Evolutionary conservation across 176 grass and related monocot genomes (phyloP), one percentile per base, ranked within the genome.

Genomic region (Leersia perrieri): DNA sequence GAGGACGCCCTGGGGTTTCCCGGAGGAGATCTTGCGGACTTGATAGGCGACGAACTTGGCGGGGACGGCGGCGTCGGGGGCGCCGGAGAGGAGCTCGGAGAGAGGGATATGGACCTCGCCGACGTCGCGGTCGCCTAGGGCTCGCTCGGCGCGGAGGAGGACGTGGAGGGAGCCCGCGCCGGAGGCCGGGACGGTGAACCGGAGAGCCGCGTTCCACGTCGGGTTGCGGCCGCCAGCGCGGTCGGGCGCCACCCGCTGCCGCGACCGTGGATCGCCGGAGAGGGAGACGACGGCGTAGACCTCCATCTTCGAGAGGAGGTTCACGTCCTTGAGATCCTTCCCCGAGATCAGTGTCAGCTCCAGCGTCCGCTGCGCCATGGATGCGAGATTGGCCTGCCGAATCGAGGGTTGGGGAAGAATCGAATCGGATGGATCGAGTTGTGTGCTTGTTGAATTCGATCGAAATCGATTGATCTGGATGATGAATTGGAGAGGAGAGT

Each of bases 311-410:
- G 88, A 87, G 10, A 99, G 13, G 29, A 99, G 45, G 73, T 93
- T 99, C 9, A 99, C 84, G 9, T 91, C 75, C 73, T 91, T 95
- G 30, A 95, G 93, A 68, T 88, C 96, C 90, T 95, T 99, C 11
- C 73, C 89, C 5, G 93, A 95, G 68, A 93, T 93, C 73, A 93
- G 68, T 58, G 84, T 95, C 60, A 99, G 66, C 27, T 95, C 96
- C 3, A 99, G 82, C 16, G 79, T 62, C 68, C 90, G 35, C 71
- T 84, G 76, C 35, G 86, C 87, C 96, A 95, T 95, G 81, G 78
- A 11, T 25, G 2, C 25, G 6, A 14, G 34, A 30, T 38, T 51
- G 11, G 20, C 18, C 38, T 20, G 66, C 78, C 2, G 62, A 31
- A 12, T 36, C 3, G 34, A 12, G 20, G 29, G 44, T 16, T 1